A percentile compares a stretch with the other conserved stretches of the same genome.
Evolutionary conservation across 768 basidiomycete genomes (phyloP).

Genomic region (Hygrocybe punicea): DNA sequence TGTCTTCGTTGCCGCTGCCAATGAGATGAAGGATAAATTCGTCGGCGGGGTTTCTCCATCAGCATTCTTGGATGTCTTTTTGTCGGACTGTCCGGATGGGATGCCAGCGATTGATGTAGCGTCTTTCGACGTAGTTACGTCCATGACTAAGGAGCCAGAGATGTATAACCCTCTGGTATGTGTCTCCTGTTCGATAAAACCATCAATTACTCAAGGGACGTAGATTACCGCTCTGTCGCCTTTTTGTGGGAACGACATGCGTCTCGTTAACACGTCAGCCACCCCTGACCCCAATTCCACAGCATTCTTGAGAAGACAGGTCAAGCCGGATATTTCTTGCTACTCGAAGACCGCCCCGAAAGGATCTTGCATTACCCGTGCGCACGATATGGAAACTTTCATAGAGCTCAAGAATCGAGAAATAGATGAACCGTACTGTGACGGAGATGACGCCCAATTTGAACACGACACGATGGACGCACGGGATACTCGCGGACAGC

Average conservation of each 20-base stretch:
- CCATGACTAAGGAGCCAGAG: not conserved
- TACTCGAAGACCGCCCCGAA: not conserved
- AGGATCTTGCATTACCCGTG: not conserved
- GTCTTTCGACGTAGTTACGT: not conserved
- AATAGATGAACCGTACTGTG: not conserved
- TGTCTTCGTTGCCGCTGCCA: not conserved
- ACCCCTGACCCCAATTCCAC: not conserved
- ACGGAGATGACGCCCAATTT: not conserved
- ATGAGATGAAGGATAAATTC: not conserved
- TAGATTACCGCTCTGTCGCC: not conserved
- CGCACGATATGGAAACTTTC: no score
- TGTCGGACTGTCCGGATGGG: not conserved
- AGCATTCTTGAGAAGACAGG: not conserved
- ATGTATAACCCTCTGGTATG: not conserved
- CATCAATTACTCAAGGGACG: not conserved
- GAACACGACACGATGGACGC: not conserved
- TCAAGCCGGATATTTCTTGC: constrained; percentile 1
- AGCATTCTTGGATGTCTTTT: constrained; percentile 1
- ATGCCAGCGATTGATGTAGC: not conserved
- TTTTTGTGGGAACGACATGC: not conserved
- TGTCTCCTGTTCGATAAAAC: not conserved
- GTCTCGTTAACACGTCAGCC: not conserved
- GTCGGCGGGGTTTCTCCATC: not conserved
- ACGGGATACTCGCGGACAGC: not conserved
- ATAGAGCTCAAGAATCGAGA: no score